These are phyloP conservation scores for Hyphopichia fennica DNA, from an alignment of 1,139 yeast genomes.

Conservation along the genomic window DNA sequence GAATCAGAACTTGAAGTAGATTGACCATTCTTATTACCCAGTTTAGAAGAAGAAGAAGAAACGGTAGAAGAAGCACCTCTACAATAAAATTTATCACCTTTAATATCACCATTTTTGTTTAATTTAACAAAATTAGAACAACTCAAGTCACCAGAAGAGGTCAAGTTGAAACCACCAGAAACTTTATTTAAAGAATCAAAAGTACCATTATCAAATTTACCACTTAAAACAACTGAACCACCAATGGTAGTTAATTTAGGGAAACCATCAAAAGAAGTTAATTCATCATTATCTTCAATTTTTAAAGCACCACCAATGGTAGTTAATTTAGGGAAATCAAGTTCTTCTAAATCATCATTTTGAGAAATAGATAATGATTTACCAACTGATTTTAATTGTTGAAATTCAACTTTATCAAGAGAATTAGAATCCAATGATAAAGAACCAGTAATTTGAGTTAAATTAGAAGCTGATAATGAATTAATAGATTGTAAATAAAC, in stretches of 20 bases:
- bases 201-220: conserved; percentile 79
- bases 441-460: conserved; percentile 75
- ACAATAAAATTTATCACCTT: conserved; percentile 88
- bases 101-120: conserved; percentile 72
- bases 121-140: conserved; percentile 73
- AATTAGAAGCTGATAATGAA: conserved; percentile 67
- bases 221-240: conserved; percentile 83
- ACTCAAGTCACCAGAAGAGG: conserved; percentile 73
- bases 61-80: conserved; percentile 58
- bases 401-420: conserved; percentile 56
- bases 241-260: conserved; percentile 69
- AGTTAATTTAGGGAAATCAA: conserved; percentile 70
- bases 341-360: conserved; percentile 68
- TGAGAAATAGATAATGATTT: conserved; percentile 75
- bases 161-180: conserved; percentile 87
- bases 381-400: conserved; percentile 64
- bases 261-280: conserved; percentile 70
- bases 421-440: conserved; percentile 71
- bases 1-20: conserved; percentile 28
- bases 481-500: conserved; percentile 77
- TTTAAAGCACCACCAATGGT: conserved; percentile 85
- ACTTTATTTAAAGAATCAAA: conserved; percentile 72
- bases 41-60: conserved; percentile 45
- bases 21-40: conserved; percentile 25
- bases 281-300: conserved; percentile 77